phyloP scores from a whole-genome alignment of 2,329 filamentous ascomycete species.

The Curvularia sp. region DNA sequence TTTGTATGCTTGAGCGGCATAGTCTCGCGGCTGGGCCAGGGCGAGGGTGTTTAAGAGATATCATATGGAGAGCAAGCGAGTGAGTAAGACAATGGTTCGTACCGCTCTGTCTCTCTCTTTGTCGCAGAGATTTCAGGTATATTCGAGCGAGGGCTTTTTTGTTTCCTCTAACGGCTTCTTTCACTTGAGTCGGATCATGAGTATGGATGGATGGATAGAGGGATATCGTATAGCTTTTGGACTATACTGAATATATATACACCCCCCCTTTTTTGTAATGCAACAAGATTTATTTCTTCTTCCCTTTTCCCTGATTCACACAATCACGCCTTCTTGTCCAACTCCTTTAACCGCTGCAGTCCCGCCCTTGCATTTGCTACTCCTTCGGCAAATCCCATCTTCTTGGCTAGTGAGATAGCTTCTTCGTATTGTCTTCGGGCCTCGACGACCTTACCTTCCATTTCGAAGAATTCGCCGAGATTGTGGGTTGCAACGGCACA shows the following conservation, averaged over 20 bases:
- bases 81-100: neutral
- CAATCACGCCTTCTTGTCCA: constrained; percentile 27
- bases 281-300: neutral
- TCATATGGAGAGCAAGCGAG: neutral
- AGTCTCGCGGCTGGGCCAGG: neutral
- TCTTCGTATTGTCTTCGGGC: constrained; percentile 74
- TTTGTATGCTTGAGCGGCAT: neutral
- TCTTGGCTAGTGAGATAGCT: constrained; percentile 65
- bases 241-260: neutral
- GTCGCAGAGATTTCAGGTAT: too few relatives aligned
- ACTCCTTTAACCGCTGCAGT: constrained; percentile 46
- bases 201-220: neutral
- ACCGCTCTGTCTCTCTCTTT: neutral
- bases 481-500: constrained; percentile 88
- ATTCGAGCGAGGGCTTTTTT: too few relatives aligned
- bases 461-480: constrained; percentile 81
- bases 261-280: neutral
- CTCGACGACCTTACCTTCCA: constrained; percentile 70
- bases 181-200: neutral
- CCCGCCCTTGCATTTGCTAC: constrained; percentile 52
- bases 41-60: too few relatives aligned
- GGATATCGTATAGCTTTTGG: neutral
- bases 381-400: constrained; percentile 58
- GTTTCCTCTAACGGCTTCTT: neutral
- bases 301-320: too few relatives aligned